These are phyloP conservation scores for Tolypocladium guangdongense DNA, from an alignment of 2,329 filamentous ascomycete species.

Conservation along the genomic window DNA sequence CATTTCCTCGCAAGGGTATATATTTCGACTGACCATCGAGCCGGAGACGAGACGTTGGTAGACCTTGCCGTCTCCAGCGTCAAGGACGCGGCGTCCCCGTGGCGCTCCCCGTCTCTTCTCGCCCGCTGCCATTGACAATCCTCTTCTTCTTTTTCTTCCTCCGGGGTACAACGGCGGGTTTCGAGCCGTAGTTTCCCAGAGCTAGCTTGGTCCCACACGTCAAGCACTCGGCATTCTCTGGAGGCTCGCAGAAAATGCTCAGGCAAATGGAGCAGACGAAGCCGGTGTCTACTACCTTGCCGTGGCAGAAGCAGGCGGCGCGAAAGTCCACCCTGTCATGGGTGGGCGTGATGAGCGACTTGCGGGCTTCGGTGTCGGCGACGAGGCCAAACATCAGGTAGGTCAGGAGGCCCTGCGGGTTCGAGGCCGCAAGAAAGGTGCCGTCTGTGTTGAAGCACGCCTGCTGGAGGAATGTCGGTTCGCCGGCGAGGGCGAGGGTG, in stretches of 20 bases:
- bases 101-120: constrained; percentile 48
- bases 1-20: constrained; percentile 7
- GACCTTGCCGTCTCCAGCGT: constrained; percentile 7
- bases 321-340: constrained; percentile 88
- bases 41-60: background rate
- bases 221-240: constrained; percentile 56
- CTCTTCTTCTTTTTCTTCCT: constrained; percentile 72
- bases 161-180: constrained; percentile 62
- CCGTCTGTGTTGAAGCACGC: constrained; percentile 56
- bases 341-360: constrained; percentile 64
- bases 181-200: constrained; percentile 65
- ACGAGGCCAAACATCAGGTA: constrained; percentile 94
- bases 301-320: constrained; percentile 96
- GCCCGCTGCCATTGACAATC: constrained; percentile 37
- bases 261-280: constrained; percentile 96
- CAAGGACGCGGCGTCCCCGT: constrained; percentile 45
- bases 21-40: background rate
- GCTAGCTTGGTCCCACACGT: constrained; percentile 73
- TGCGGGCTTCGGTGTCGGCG: constrained; percentile 44
- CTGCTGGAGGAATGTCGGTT: constrained; percentile 89
- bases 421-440: constrained; percentile 39
- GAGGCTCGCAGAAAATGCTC: constrained; percentile 74
- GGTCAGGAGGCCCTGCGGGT: constrained; percentile 66
- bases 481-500: constrained; percentile 73
- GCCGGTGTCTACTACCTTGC: constrained; percentile 79